phyloP scores from a whole-genome alignment of 495 filamentous ascomycete genomes.

The Trichocladium uniseriatum region DNA sequence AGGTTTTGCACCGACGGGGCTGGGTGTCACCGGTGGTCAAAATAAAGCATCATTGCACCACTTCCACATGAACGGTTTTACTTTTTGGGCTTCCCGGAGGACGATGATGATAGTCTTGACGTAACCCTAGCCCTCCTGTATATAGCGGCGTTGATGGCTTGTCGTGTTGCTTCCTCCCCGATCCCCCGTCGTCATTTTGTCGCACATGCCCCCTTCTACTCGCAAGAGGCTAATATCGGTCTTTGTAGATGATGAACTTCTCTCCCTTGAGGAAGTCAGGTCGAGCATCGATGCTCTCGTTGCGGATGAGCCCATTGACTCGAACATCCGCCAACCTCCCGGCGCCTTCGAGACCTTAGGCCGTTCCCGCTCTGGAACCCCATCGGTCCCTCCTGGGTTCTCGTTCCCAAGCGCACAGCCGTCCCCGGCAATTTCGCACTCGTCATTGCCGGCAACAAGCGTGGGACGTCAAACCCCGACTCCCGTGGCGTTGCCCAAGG shows the following conservation, averaged over 20 bases:
- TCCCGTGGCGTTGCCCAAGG: constrained; percentile 18
- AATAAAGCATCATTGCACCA: constrained; percentile 40
- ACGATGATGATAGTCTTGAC: constrained; percentile 46
- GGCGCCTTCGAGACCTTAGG: constrained; percentile 39
- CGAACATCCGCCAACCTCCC: constrained; percentile 19
- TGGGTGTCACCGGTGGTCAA: constrained; percentile 33
- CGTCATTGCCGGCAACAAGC: constrained; percentile 9
- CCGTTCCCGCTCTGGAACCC: constrained; percentile 44
- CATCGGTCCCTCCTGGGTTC: constrained; percentile 59
- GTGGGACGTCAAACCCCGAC: constrained; percentile 16
- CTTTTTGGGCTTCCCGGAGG: constrained; percentile 37
- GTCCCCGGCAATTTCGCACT: constrained; percentile 24
- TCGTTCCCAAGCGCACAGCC: constrained; percentile 48
- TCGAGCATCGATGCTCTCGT: constrained; percentile 49
- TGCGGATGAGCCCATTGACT: constrained; percentile 37
- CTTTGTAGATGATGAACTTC: constrained; percentile 39
- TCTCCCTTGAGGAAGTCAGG: constrained; percentile 44
- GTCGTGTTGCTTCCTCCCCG: constrained; percentile 11
- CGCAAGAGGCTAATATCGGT: constrained; percentile 30
- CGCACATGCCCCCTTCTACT: constrained; percentile 4
- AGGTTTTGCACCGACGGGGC: constrained; percentile 35
- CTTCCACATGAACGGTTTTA: constrained; percentile 17
- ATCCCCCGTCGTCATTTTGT: constrained; percentile 4
- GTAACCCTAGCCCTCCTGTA: constrained; percentile 36
- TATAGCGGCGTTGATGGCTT: constrained; percentile 23